Percentiles rank a stretch among this genome's conserved stretches.
These are phyloP conservation scores for Cercospora janseana DNA, from an alignment of 2,329 filamentous ascomycete species.

Conservation along the genomic window DNA sequence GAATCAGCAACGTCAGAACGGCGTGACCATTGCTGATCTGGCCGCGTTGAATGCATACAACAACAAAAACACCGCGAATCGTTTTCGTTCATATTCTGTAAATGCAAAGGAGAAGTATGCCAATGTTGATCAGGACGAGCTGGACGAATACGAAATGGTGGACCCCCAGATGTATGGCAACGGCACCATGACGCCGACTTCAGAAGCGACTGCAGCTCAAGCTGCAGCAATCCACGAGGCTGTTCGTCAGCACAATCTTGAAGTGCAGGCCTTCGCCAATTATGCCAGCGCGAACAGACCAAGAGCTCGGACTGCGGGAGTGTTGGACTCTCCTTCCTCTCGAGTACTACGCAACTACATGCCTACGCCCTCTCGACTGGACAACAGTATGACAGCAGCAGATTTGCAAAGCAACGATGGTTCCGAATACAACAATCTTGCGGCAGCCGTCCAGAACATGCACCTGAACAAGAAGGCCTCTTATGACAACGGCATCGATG, in stretches of 20 bases:
- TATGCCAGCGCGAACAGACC: slow-evolving; percentile 79
- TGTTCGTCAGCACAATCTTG: slow-evolving; percentile 88
- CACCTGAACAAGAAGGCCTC: slow-evolving; percentile 64
- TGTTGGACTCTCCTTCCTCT: slow-evolving; percentile 73
- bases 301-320: slow-evolving; percentile 85
- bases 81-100: slow-evolving; percentile 95
- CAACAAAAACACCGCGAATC: slow-evolving; percentile 69
- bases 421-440: slow-evolving; percentile 74
- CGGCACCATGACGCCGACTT: slow-evolving; percentile 59
- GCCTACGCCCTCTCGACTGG: slow-evolving; percentile 70
- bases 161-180: slow-evolving; percentile 56
- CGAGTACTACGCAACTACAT: slow-evolving; percentile 68
- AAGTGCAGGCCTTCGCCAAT: slow-evolving; percentile 86
- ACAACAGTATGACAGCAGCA: slow-evolving; percentile 71
- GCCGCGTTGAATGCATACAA: slow-evolving; percentile 74
- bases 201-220: slow-evolving; percentile 56
- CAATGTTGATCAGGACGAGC: slow-evolving; percentile 68
- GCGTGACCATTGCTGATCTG: slow-evolving; percentile 66
- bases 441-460: slow-evolving; percentile 79
- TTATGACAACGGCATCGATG: slow-evolving; percentile 64
- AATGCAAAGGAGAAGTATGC: slow-evolving; percentile 98
- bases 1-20: slow-evolving; percentile 51
- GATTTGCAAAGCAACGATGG: slow-evolving; percentile 74
- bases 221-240: slow-evolving; percentile 63
- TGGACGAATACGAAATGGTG: slow-evolving; percentile 51